Evolutionary conservation across 768 basidiomycete species (phyloP), one percentile per base, ranked within the genome.

Genomic region (Rhodotorula taiwanensis): DNA sequence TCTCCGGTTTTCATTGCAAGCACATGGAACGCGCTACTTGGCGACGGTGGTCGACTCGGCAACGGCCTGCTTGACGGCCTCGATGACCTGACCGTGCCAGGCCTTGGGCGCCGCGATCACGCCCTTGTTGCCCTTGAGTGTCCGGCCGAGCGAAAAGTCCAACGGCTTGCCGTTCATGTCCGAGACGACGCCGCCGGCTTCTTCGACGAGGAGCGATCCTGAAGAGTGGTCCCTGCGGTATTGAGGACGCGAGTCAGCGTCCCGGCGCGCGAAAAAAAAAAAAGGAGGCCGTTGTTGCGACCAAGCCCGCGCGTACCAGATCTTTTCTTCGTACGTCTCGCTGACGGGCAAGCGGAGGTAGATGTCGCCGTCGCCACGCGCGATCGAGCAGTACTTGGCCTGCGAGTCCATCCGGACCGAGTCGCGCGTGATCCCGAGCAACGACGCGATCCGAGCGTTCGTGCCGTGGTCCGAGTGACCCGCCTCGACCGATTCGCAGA

Each of bases 341-440:
- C 68, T 60, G 5, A 84, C 84, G 0, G 89, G 89, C 81, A 89
- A 85, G 13, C 88, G 80, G 47, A 90, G 77, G 74, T 91, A 94
- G 41, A 83, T 82, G 2, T 84, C 85, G 1, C 91, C 92, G 58
- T 94, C 87, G 0, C 93, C 91, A 45, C 93, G 79, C 8, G 85
- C 84, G 20, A 98, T 82, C 72, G 85, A 84, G 34, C 86, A 83
- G 70, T 98, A 98, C 77, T 98, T 99, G 3, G 92, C 91, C 75
- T 97, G 93, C 74, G 87, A 89, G 75, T 98, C 94, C 92, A 98
- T 95, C 25, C 89, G 80, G 21, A 84, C 79, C 14, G 88, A 84
- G 1, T 81, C 74, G 3, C 81, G 78, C 23, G 83, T 83, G 58
- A 95, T 81, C 3, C 81, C 81, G 30, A 97, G 78, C 8, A 85